phyloP scores from a whole-genome alignment of 2,329 filamentous ascomycete species.

The Macrophomina tecta region DNA sequence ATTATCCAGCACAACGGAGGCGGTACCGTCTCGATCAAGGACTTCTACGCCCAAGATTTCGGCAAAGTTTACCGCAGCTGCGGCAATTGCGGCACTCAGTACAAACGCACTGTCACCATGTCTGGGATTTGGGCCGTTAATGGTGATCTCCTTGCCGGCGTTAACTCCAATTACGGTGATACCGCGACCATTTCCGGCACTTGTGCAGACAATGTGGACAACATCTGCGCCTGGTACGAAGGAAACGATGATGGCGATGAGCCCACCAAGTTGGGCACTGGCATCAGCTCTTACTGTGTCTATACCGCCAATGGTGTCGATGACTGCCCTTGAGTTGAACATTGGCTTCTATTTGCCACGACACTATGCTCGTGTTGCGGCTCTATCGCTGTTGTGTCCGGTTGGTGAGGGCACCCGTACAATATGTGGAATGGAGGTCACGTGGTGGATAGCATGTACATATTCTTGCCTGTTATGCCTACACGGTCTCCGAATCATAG shows the following conservation, averaged over 20 bases:
- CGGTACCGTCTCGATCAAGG: constrained; percentile 39
- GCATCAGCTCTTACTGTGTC: constrained; percentile 6
- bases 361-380: too few species aligned
- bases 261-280: constrained; percentile 16
- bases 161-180: constrained; percentile 52
- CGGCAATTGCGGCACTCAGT: constrained; percentile 48
- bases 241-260: constrained; percentile 33
- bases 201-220: constrained; percentile 38
- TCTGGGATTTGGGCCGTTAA: constrained; percentile 8
- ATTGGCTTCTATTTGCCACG: too few species aligned
- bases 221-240: constrained; percentile 44
- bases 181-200: constrained; percentile 17
- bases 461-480: too few species aligned
- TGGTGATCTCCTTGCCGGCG: constrained; percentile 29
- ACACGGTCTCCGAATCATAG: too few species aligned
- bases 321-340: constrained; percentile 10
- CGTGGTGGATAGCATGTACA: too few species aligned
- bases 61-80: constrained; percentile 37
- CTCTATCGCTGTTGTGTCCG: too few species aligned
- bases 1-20: constrained; percentile 44
- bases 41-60: constrained; percentile 38
- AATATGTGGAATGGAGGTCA: too few species aligned
- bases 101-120: constrained; percentile 46
- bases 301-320: constrained; percentile 16
- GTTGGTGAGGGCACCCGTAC: too few species aligned